A percentile compares a stretch with the other conserved stretches of the same genome.
phyloP scores from a whole-genome alignment of 148 eudicot species.

The Polygonum maritimum region DNA sequence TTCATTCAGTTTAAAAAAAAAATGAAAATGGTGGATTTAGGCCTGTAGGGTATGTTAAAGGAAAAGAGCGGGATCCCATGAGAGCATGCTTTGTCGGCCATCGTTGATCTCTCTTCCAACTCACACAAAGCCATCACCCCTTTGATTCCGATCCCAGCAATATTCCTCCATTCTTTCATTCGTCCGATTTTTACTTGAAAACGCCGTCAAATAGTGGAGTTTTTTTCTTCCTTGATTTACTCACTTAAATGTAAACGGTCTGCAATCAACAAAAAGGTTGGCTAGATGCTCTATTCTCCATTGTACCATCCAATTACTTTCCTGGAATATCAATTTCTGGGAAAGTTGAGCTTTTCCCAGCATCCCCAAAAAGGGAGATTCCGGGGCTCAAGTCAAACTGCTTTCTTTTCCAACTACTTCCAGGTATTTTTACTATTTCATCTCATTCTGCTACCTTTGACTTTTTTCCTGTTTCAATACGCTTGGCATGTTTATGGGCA shows the following conservation, averaged over 20 bases:
- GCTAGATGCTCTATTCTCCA: constrained; percentile 1
- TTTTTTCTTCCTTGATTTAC: background rate
- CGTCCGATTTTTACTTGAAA: background rate
- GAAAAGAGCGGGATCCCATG: constrained; percentile 3
- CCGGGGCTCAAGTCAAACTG: background rate
- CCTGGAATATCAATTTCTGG: background rate
- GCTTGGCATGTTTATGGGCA: background rate
- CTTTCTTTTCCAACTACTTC: background rate
- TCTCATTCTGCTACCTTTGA: background rate
- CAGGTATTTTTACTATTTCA: background rate
- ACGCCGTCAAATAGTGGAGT: background rate
- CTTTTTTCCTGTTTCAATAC: background rate
- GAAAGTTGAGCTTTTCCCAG: constrained; percentile 4
- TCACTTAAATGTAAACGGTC: background rate
- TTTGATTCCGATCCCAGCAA: constrained; percentile 5
- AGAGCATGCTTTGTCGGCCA: constrained; percentile 5
- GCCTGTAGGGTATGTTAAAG: background rate
- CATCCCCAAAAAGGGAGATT: background rate
- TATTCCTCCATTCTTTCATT: background rate
- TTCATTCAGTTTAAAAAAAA: background rate
- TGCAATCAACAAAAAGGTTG: background rate
- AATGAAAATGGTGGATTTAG: background rate
- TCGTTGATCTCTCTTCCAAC: background rate
- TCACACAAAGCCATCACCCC: background rate
- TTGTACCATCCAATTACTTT: background rate